Evolutionary conservation across 345 rosid species (phyloP).

Genomic region (Gossypium australe): DNA sequence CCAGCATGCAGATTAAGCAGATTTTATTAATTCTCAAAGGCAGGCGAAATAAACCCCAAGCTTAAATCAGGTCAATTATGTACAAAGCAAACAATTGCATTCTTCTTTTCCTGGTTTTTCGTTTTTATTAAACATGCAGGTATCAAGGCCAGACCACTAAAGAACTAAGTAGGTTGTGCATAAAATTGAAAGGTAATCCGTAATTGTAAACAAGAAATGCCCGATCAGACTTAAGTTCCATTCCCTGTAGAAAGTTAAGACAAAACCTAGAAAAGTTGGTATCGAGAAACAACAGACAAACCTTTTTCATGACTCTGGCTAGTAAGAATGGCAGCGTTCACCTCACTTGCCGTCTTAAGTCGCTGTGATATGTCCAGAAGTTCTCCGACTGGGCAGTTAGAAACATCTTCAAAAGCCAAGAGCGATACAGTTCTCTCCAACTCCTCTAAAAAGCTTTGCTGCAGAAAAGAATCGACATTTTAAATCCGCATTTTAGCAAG

Average conservation of each 20-base stretch:
- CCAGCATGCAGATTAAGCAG: slow-evolving; percentile 9
- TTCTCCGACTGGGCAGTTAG: slow-evolving; percentile 84
- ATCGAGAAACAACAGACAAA: slow-evolving; percentile 12
- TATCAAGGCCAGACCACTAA: not conserved
- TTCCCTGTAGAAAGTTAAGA: not conserved
- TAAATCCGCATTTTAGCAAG: slow-evolving; percentile 1
- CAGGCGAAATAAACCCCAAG: not conserved
- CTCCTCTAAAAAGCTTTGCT: slow-evolving; percentile 89
- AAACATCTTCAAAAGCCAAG: slow-evolving; percentile 83
- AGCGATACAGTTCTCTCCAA: slow-evolving; percentile 89
- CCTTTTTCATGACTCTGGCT: slow-evolving; percentile 99
- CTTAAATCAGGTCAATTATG: too few relatives aligned
- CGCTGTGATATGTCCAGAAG: slow-evolving; percentile 89
- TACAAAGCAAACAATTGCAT: not conserved
- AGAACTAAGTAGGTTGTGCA: not conserved
- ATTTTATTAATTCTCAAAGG: not conserved
- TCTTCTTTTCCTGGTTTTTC: not conserved
- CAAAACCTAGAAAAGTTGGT: not conserved
- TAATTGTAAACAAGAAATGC: not conserved
- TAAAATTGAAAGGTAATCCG: too few relatives aligned
- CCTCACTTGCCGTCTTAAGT: slow-evolving; percentile 88
- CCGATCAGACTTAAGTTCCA: not conserved
- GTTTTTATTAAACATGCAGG: not conserved
- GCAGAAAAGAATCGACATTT: slow-evolving; percentile 11
- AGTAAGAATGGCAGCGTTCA: slow-evolving; percentile 93